Base-by-base conservation (phyloP, 1,284 basidiomycete species). In the Cryptococcus amylolentus region DNA sequence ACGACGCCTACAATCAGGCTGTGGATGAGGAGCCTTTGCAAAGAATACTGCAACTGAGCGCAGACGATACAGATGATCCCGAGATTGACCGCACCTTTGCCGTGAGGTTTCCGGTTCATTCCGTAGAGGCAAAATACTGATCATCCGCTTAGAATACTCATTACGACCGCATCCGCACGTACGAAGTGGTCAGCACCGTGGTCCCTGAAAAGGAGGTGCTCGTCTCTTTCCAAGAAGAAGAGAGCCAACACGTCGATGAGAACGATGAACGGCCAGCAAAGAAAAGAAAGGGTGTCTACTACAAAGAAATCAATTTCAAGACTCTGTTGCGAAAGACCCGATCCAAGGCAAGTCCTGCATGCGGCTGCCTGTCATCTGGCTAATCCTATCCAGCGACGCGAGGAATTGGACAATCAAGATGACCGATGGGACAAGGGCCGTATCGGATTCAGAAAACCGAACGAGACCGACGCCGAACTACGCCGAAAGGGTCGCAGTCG, bases 311-410 rank as follows among this genome's bases (percentile, higher is more conserved):
- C 57, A 86, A 87, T 72, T 84, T 88, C 57, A 90, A 90, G 73
- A 90, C 91, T 82, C 80, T 85, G 20, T 79, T 94, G 48, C 89
- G 91, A 76, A 92, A 91, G 80, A 89, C 87, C 72, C 83, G 90
- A 13, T 83, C 82, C 18, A 88, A 87, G 72, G 89, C 90, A 63
- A 72, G 84, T 73, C 6, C 26, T 14, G 20, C 28, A 5, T 26
- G 43, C 38, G 18, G 27, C 23, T 41, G 27, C 10, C 28, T 37
- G 51, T 46, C 46, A 28, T 28, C 10, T 7, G 14, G 44, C 44
- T 46, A 46, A 46, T 46, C 26, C 23, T 31, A 9, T 28, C 10
- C 28, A 63, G 52, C 54, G 54, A 16, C 58, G 58, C 51, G 61
- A 60, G 39, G 64, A 67, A 10, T 46, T 57, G 12, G 67, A 62